Conservation (phyloP, 164 flowering plant genomes). For the Chimonanthus praecox region DNA sequence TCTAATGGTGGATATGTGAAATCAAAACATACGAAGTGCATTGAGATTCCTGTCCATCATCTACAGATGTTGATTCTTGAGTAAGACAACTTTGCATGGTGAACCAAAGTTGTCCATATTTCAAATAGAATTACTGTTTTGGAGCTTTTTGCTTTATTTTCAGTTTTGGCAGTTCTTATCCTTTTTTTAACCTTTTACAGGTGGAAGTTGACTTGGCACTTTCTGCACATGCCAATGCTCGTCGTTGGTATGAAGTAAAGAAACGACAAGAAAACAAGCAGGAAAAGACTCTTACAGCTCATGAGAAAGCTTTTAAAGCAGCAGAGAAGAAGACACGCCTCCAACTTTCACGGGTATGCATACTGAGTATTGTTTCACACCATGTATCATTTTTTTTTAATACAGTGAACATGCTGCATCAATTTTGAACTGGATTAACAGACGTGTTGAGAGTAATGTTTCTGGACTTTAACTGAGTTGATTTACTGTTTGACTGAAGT, state of each 20-base stretch:
- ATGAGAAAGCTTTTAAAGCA: slow-evolving; percentile 95
- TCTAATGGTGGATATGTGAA: no score
- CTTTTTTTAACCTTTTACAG: slow-evolving; percentile 26
- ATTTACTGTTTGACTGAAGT: no score
- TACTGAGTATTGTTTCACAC: no score
- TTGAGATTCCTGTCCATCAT: no score
- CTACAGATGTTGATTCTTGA: not conserved
- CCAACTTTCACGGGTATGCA: slow-evolving; percentile 77
- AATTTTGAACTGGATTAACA: no score
- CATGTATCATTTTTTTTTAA: no score
- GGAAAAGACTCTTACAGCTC: slow-evolving; percentile 87
- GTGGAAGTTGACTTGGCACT: slow-evolving; percentile 96
- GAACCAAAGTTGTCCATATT: not conserved
- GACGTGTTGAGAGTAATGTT: no score
- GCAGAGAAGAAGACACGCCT: slow-evolving; percentile 93
- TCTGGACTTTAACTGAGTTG: no score
- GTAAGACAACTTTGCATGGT: not conserved
- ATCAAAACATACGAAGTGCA: no score
- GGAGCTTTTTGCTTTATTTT: not conserved
- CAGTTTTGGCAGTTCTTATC: not conserved
- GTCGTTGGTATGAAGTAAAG: slow-evolving; percentile 87
- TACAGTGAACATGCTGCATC: no score
- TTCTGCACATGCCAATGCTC: slow-evolving; percentile 96
- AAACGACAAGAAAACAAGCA: slow-evolving; percentile 88
- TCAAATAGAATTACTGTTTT: not conserved